These are phyloP conservation scores for Candida vaughaniae DNA, from an alignment of 805 yeast genomes.

Conservation along the genomic window DNA sequence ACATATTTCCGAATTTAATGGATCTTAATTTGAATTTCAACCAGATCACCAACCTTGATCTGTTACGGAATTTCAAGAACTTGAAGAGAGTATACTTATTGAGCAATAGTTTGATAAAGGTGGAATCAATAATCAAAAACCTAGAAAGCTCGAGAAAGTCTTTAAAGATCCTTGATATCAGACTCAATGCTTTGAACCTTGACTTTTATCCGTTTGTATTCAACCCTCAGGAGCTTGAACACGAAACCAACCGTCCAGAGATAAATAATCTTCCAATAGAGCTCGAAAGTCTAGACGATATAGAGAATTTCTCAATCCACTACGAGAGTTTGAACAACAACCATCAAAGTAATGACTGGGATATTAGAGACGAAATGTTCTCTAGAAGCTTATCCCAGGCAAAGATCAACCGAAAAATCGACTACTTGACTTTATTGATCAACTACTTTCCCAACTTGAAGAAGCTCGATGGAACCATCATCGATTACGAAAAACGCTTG, in stretches of 20 bases:
- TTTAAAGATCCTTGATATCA: slow-evolving; percentile 43
- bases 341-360: slow-evolving; percentile 40
- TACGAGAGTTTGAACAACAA: slow-evolving; percentile 40
- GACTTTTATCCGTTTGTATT: slow-evolving; percentile 54
- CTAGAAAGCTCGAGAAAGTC: slow-evolving; percentile 28
- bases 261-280: slow-evolving; percentile 33
- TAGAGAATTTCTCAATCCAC: slow-evolving; percentile 50
- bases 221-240: slow-evolving; percentile 42
- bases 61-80: slow-evolving; percentile 30
- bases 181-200: slow-evolving; percentile 49
- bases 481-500: slow-evolving; percentile 12
- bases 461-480: slow-evolving; percentile 36
- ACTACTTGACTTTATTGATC: slow-evolving; percentile 35
- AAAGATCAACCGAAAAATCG: slow-evolving; percentile 21
- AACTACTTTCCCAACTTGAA: slow-evolving; percentile 32
- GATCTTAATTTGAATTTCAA: slow-evolving; percentile 54
- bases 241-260: slow-evolving; percentile 11
- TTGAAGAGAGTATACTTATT: slow-evolving; percentile 42
- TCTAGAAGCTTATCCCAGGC: slow-evolving; percentile 21
- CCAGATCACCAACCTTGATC: slow-evolving; percentile 33
- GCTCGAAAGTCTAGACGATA: slow-evolving; percentile 49
- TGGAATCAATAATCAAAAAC: slow-evolving; percentile 32
- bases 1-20: slow-evolving; percentile 45
- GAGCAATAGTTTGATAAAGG: slow-evolving; percentile 43
- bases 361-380: slow-evolving; percentile 33